Evolutionary conservation across 2,329 filamentous ascomycete genomes (phyloP).

Genomic region (Macroventuria anomochaeta): DNA sequence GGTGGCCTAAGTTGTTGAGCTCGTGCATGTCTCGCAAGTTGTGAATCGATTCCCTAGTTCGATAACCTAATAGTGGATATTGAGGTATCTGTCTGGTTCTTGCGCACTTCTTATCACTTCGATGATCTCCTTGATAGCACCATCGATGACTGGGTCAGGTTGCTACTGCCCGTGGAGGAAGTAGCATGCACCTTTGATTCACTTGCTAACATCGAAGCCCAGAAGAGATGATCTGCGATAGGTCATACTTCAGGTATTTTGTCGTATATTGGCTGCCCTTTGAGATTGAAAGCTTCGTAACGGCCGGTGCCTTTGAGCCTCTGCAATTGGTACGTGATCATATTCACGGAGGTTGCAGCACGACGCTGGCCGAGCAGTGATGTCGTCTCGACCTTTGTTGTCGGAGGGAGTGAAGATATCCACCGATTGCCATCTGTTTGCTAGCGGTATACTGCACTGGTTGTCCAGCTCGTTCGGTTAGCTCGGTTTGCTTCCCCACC

Average conservation of each 20-base stretch:
- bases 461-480: no score
- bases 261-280: neutral
- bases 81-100: neutral
- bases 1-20: slow-evolving; percentile 2
- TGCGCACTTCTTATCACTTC: neutral
- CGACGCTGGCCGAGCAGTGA: slow-evolving; percentile 7
- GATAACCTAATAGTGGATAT: neutral
- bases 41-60: neutral
- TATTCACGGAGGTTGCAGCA: neutral
- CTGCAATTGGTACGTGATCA: slow-evolving; percentile 1
- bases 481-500: no score
- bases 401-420: no score
- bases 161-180: neutral
- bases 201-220: slow-evolving; percentile 3
- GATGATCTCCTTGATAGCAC: neutral
- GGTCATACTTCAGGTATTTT: slow-evolving; percentile 1
- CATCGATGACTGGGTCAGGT: neutral
- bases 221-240: slow-evolving; percentile 2
- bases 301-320: neutral
- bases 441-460: no score
- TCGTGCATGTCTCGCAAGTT: slow-evolving; percentile 2
- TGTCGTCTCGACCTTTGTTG: neutral
- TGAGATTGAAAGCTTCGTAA: neutral
- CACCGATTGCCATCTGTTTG: no score
- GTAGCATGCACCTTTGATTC: slow-evolving; percentile 4